Base-by-base conservation (phyloP, 106 monocot genomes). In the Dioscorea zingiberensis region DNA sequence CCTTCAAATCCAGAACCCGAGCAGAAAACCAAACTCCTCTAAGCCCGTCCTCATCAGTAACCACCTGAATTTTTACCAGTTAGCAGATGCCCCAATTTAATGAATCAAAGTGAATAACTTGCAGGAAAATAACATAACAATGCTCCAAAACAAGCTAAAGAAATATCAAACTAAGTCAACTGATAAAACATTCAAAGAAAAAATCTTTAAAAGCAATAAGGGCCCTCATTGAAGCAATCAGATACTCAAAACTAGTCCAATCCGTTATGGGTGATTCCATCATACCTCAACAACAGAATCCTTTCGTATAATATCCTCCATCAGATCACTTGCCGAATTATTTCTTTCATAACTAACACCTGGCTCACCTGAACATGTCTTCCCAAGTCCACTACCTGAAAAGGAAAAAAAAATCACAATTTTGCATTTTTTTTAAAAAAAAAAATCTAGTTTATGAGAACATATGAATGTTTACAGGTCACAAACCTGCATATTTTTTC, bases 21-120 rank as follows among this genome's bases (percentile, higher is more conserved):
- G 86, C 97, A 66, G 87, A 81, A 82, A 84, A 92, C 97, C 92
- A 92, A 21, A 77, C 80, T 59, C 80, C 83, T 74, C 70, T 76
- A 24, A 75, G 78, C 38, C 79, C 77, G 62, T 83, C 83, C 30
- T 81, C 71, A 56, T 91, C 77, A 70, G 77, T 55, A 27, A 66
- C 55, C 65, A 92, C 89, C 97, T 98, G 63, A 55, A 61, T 74
- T 18, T 58, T 26, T 66, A 23, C 6, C 17, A 13, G 58, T 21
- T 27, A 13, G 7, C 68, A 72, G 18, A 22, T 56, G 22, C 23
- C 2, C 11, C 23, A 11, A 21, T 56, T 21, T 21, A 21, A 22
- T 24, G 22, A 56, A 24, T 56, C 22, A 2, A 18, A 56, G 2
- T 22, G 23, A 1, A 56, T 56, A 12, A 22, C n/a, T 24, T 56